Evolutionary conservation across 1,284 basidiomycete species (phyloP).

Genomic region (Trametes pubescens): DNA sequence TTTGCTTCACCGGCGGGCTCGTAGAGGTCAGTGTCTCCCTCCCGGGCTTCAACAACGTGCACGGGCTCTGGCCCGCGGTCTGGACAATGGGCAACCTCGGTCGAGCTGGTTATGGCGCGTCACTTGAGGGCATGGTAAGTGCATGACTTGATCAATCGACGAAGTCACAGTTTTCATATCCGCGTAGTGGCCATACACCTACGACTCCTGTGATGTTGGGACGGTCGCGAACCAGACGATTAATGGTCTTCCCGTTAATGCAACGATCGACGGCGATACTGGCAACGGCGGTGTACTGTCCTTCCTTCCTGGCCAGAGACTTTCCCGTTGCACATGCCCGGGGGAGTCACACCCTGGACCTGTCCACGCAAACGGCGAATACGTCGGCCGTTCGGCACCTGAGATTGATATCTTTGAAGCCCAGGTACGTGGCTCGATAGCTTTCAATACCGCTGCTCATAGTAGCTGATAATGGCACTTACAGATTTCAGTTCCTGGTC

Average conservation of each 20-base stretch:
- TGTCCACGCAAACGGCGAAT: conserved; percentile 57
- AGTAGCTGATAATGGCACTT: conserved; percentile 33
- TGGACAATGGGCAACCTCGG: conserved; percentile 68
- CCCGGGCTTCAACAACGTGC: conserved; percentile 72
- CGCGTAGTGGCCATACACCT: conserved; percentile 60
- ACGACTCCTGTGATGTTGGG: conserved; percentile 64
- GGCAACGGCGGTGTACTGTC: conserved; percentile 52
- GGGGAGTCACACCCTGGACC: conserved; percentile 87
- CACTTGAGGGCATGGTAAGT: conserved; percentile 59
- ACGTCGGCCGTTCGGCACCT: conserved; percentile 79
- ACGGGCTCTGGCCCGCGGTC: conserved; percentile 62
- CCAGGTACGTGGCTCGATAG: conserved; percentile 15
- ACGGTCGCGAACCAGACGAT: conserved; percentile 59
- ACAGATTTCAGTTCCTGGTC: conserved; percentile 14
- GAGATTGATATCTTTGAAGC: conserved; percentile 86
- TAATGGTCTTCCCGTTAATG: conserved; percentile 48
- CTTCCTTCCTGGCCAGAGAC: conserved; percentile 77
- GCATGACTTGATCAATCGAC: not conserved
- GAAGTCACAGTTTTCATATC: conserved; percentile 3
- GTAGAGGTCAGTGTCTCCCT: conserved; percentile 77
- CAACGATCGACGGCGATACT: conserved; percentile 48
- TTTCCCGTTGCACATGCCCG: conserved; percentile 85
- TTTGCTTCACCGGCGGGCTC: conserved; percentile 92
- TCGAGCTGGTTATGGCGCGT: conserved; percentile 66
- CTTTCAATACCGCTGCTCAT: not conserved